Percentiles rank a stretch among this genome's conserved stretches.
Evolutionary conservation across 495 filamentous ascomycete genomes (phyloP).

Genomic region (Xanthoparmelia taractica): DNA sequence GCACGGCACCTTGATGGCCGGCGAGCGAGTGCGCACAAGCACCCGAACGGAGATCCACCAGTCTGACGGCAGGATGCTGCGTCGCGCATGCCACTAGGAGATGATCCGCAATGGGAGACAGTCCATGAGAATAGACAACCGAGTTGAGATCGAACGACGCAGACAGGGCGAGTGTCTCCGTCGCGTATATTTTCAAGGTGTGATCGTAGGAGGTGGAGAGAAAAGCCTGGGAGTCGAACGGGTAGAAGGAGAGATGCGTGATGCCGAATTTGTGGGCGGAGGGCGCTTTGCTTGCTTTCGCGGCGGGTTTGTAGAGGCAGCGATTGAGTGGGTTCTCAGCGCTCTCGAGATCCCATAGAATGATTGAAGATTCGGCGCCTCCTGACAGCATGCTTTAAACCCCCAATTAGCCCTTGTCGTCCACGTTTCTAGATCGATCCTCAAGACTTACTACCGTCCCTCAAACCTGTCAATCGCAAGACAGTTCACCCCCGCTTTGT

Average conservation of each 20-base stretch:
- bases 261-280: constrained; percentile 67
- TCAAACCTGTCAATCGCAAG: constrained; percentile 71
- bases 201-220: constrained; percentile 78
- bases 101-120: constrained; percentile 62
- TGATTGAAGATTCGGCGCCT: constrained; percentile 69
- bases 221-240: constrained; percentile 74
- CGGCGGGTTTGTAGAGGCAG: constrained; percentile 46
- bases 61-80: constrained; percentile 67
- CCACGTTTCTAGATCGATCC: neutral
- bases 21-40: constrained; percentile 67
- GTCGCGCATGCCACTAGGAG: constrained; percentile 78
- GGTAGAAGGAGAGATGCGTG: constrained; percentile 80
- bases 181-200: constrained; percentile 70
- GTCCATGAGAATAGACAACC: constrained; percentile 66
- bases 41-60: constrained; percentile 76
- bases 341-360: constrained; percentile 73
- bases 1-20: constrained; percentile 62
- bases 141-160: constrained; percentile 64
- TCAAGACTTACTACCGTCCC: constrained; percentile 55
- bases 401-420: constrained; percentile 36
- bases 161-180: constrained; percentile 49
- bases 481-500: constrained; percentile 67
- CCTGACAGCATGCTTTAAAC: constrained; percentile 58
- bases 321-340: constrained; percentile 28
- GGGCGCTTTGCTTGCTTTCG: constrained; percentile 37